Evolutionary conservation across 257 asterid genomes (phyloP), one percentile per base, ranked within the genome.

Genomic region (Salvia rosmarinus): DNA sequence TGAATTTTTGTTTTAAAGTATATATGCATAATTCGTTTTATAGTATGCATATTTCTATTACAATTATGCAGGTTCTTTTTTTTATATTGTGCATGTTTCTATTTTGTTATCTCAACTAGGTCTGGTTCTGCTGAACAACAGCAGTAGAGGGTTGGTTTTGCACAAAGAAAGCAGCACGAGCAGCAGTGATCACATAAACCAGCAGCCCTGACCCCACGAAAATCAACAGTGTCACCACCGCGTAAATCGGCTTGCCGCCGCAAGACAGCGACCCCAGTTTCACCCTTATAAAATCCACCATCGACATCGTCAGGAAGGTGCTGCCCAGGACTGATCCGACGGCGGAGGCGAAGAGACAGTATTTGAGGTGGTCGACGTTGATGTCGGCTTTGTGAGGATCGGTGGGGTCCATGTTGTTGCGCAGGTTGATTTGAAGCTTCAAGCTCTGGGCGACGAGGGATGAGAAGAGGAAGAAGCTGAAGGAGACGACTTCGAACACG

Each of bases 261-360:
- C 65, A 59, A 1, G 65, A 4, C 30, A 25, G 1, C 30, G 30
- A 25, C 30, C 30, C 30, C 30, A 25, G 30, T 25, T 25, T 25
- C 3, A 59, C 65, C 65, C 65, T 19, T 0, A 59, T 32, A 43
- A 59, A 59, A 8, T 59, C 65, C n/a, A 59, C 39, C 46, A 59
- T 59, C 6, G 65, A 59, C 25, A 34, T 9, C 14, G 14, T 59
- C 44, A 59, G 2, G 46, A 59, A 59, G 1, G 46, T 34, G 65
- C 65, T 32, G 28, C 65, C 65, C 25, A 59, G 9, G 10, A 14
- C 65, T 5, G 65, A 59, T 3, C 65, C 65, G 21, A 59, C 8
- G 65, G 65, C 65, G 65, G 65, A 59, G 46, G 44, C 19, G 46
- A 13, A 59, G 65, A 59, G 46, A 25, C 65, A 40, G 65, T 32